A percentile compares a stretch with the other conserved stretches of the same genome.
These are phyloP conservation scores for Trichosanthes cucumerina DNA, from an alignment of 306 rosid genomes.

Conservation along the genomic window DNA sequence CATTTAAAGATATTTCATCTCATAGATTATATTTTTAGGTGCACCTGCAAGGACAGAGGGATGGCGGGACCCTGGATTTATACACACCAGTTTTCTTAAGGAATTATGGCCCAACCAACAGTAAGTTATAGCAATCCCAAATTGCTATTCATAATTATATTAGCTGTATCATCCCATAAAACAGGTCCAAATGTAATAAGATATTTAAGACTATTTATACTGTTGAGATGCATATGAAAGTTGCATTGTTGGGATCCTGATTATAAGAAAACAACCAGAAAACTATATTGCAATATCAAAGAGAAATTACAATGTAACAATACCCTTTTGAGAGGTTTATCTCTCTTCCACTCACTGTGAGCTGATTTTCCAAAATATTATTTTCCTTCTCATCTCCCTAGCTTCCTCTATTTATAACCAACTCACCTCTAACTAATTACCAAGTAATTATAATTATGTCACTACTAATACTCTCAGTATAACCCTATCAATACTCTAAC, in stretches of 20 bases:
- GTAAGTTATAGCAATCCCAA: constrained; percentile 27
- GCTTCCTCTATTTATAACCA: not conserved
- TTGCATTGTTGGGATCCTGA: not conserved
- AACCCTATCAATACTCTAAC: not conserved
- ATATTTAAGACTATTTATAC: not conserved
- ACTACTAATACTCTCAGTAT: not conserved
- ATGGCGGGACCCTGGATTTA: constrained; percentile 92
- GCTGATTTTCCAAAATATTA: not conserved
- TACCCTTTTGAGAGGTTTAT: not conserved
- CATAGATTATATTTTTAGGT: constrained; percentile 29
- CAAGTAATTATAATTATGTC: not conserved
- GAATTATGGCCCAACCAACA: constrained; percentile 73
- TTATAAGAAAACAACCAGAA: not conserved
- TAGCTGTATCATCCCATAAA: not conserved
- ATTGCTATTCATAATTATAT: constrained; percentile 10
- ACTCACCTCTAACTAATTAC: not conserved
- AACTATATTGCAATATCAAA: not conserved
- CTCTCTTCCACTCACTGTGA: not conserved
- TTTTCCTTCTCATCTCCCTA: not conserved
- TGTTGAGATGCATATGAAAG: not conserved
- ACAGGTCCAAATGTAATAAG: not conserved
- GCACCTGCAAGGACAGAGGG: constrained; percentile 92
- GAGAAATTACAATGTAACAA: not conserved
- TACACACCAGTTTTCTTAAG: constrained; percentile 75
- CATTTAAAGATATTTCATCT: constrained; percentile 3